Base-by-base conservation (phyloP, 352 stramenopile species). In the Phytophthora melonis region DNA sequence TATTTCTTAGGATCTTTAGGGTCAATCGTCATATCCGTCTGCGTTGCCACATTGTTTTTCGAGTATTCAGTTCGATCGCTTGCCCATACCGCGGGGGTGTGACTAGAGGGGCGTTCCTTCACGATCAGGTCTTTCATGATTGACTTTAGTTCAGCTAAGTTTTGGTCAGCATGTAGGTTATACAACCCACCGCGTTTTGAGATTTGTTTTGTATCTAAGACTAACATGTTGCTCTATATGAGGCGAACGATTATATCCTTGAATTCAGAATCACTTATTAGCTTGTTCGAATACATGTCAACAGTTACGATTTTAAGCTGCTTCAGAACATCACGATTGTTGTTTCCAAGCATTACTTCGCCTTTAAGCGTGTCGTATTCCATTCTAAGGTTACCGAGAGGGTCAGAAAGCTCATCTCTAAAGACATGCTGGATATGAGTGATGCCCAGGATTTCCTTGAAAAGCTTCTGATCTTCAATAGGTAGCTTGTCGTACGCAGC, bases 331-430 rank as follows among this genome's bases (percentile, higher is more conserved):
- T 19, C 10, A 10, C 49, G 57, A 39, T 66, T 72, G 25, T 72
- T 57, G 19, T 72, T 72, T 7, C 65, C 65, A 21, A 72, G n/a
- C 30, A 63, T 43, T 0, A 72, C 2, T 56, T 72, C 65, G 1
- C 57, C 65, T 18, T 49, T 61, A 5, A 72, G 49, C 34, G 66
- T 72, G 7, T 62, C 34, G 23, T 62, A 62, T 21, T 62, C 56
- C 56, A 62, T 62, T 53, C 39, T 52, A 1, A 62, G 18, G 3
- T 14, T 21, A 7, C n/a, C 34, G 13, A 62, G 34, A 7, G 56
- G 56, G 21, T 62, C 56, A 34, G 56, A 36, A 19, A 62, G 56
- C 19, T 49, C 34, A 62, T 49, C 36, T 30, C 32, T 43, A 39
- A 57, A 57, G 0, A 10, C 23, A 39, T 57, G 23, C 23, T 57